Conservation (phyloP, 805 yeast genomes). For the Saccharomyces kudriavzevii region DNA sequence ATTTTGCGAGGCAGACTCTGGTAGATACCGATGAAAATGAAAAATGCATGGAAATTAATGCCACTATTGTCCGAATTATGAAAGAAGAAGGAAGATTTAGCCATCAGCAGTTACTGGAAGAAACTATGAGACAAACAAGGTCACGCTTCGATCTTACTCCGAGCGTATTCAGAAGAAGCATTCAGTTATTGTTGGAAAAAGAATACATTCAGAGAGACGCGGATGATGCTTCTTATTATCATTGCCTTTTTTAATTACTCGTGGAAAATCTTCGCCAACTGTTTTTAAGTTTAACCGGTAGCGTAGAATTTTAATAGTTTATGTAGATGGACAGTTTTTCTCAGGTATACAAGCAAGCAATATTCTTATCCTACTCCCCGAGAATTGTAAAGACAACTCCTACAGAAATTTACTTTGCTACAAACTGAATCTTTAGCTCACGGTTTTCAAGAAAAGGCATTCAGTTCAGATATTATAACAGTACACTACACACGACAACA, state of each 20-base stretch:
- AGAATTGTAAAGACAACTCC: neutral
- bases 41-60: slow-evolving; percentile 63
- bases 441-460: too few relatives aligned
- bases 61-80: slow-evolving; percentile 84
- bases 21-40: slow-evolving; percentile 37
- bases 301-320: neutral
- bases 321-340: neutral
- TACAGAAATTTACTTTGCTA: neutral
- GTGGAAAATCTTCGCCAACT: neutral
- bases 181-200: slow-evolving; percentile 68
- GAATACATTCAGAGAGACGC: slow-evolving; percentile 73
- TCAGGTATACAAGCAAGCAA: neutral
- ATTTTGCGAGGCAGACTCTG: neutral
- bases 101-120: slow-evolving; percentile 62
- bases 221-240: slow-evolving; percentile 47
- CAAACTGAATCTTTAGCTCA: neutral
- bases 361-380: neutral
- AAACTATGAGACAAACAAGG: slow-evolving; percentile 50
- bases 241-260: slow-evolving; percentile 8
- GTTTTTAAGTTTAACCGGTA: too few relatives aligned
- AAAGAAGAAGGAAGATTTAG: slow-evolving; percentile 55
- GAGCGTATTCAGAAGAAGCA: slow-evolving; percentile 56
- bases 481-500: too few relatives aligned
- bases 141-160: slow-evolving; percentile 65
- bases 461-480: too few relatives aligned